Evolutionary conservation across 2,329 filamentous ascomycete species (phyloP).

Genomic region (Trichoderma afroharzianum): DNA sequence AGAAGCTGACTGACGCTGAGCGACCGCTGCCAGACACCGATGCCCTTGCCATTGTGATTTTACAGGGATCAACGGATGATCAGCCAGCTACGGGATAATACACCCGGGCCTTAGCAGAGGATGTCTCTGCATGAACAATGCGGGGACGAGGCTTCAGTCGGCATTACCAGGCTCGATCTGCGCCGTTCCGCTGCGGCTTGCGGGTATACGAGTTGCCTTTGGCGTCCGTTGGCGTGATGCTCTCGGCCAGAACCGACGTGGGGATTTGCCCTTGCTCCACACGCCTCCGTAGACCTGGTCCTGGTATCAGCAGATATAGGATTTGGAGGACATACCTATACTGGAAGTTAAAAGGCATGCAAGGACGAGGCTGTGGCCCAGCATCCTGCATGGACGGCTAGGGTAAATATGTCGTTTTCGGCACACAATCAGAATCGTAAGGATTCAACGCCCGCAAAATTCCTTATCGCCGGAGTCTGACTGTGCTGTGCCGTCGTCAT

Average conservation of each 20-base stretch:
- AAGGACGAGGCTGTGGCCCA: neutral
- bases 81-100: neutral
- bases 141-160: slow-evolving; percentile 16
- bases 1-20: slow-evolving; percentile 2
- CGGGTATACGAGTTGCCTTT: neutral
- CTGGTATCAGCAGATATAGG: neutral
- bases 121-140: slow-evolving; percentile 10
- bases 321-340: neutral
- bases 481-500: neutral
- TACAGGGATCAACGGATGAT: slow-evolving; percentile 8
- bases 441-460: neutral
- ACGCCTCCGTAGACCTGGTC: neutral
- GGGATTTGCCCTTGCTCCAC: neutral
- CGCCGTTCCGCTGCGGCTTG: neutral
- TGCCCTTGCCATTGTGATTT: neutral
- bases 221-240: neutral
- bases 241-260: neutral
- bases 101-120: slow-evolving; percentile 4
- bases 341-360: neutral
- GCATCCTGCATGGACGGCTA: neutral
- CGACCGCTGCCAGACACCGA: neutral
- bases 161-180: neutral
- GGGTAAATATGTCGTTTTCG: neutral
- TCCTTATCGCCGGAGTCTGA: neutral
- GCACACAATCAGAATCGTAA: neutral